A percentile compares a stretch with the other conserved stretches of the same genome.
Conservation (phyloP, 2,329 filamentous ascomycete genomes). For the Cladosporium sp. region DNA sequence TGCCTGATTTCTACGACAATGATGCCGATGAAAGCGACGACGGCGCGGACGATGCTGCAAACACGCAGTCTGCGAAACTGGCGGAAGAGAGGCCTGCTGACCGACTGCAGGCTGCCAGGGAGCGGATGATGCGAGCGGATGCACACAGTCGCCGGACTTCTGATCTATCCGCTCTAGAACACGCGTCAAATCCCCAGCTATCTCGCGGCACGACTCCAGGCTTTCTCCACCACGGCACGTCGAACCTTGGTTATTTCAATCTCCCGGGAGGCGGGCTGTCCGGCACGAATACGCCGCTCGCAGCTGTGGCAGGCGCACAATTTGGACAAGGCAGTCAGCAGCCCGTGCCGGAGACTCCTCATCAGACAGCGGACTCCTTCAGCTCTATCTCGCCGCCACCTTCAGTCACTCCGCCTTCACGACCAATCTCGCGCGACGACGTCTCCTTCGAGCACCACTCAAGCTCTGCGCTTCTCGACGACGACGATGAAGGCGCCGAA, state of each 20-base stretch:
- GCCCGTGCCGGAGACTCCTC: conserved; percentile 19
- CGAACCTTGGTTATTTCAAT: conserved; percentile 77
- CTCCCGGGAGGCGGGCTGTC: conserved; percentile 67
- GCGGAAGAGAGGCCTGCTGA: conserved; percentile 11
- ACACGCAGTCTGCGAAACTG: not conserved
- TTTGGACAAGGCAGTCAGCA: conserved; percentile 34
- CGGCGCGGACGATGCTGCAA: not conserved
- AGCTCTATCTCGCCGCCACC: conserved; percentile 44
- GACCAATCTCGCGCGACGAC: conserved; percentile 37
- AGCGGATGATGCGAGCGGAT: conserved; percentile 12
- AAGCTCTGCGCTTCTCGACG: conserved; percentile 18
- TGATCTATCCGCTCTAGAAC: conserved; percentile 2
- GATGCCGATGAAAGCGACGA: conserved; percentile 48
- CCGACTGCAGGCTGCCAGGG: conserved; percentile 15
- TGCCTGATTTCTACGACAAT: conserved; percentile 93
- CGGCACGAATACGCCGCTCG: conserved; percentile 71
- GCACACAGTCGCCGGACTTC: conserved; percentile 5
- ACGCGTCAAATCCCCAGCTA: conserved; percentile 14
- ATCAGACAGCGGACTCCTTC: conserved; percentile 32
- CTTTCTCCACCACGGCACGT: conserved; percentile 58
- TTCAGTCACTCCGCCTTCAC: conserved; percentile 38
- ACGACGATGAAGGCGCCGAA: conserved; percentile 20
- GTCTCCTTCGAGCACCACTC: conserved; percentile 20
- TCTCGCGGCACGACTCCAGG: conserved; percentile 46
- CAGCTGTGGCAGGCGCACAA: conserved; percentile 69